Evolutionary conservation across 23 red algal genomes (phyloP), one percentile per base, ranked within the genome.

Genomic region (Gracilaria caudata): DNA sequence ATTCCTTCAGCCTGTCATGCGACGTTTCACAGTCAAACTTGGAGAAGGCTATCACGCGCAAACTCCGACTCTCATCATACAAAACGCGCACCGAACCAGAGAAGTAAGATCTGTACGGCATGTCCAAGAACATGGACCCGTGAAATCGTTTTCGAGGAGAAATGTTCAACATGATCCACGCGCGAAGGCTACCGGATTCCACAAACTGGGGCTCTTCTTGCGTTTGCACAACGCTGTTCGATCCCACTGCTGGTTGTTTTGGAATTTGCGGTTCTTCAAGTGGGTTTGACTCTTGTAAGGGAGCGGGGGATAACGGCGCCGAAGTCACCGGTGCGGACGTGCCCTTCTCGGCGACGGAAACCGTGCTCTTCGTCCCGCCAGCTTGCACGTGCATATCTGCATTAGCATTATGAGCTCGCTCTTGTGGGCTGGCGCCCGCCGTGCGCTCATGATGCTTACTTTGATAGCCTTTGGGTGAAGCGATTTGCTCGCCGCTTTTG

Each of bases 51-150:
- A 66, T 30, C 30, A 66, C 61, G 21, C 61, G 29, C 30, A 66
- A 30, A 2, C 61, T 35, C 25, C 61, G 61, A 36, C 61, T 66
- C 25, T 66, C 61, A 30, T 66, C 61, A 14, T 66, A 66, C 61
- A 66, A 19, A 17, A 66, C 61, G 61, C 61, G 61, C 30, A 66
- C 30, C 29, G 61, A 29, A 30, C 61, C 61, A 9, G 61, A 66
- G 30, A 66, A 66, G 61, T 66, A 66, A 17, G 61, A 66, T 33
- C 61, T 26, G 23, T 66, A 66, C 21, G 61, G 61, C 61, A 66
- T 33, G 19, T 66, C 61, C 25, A 66, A 26, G 19, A 66, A 66
- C 61, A 66, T 66, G 61, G 61, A 66, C 13, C 29, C 61, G 30
- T 66, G 61, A 30, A 66, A 66, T 12, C 61, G 61, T 36, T 66